These are phyloP conservation scores for Lepraria neglecta DNA, from an alignment of 495 filamentous ascomycete genomes.

Conservation along the genomic window DNA sequence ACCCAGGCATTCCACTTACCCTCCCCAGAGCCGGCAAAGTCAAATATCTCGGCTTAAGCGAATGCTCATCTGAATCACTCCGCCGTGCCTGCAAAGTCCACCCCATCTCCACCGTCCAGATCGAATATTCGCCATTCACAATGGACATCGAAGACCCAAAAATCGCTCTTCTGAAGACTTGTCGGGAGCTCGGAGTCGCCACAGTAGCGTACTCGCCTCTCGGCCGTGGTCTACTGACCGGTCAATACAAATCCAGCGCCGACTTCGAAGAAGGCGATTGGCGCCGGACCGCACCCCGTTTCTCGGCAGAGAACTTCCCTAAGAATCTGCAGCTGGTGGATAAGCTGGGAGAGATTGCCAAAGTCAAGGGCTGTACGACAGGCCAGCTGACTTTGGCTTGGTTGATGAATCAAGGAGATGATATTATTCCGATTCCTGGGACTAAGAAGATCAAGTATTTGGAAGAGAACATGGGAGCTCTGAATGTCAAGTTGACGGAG, in stretches of 20 bases:
- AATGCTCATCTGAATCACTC: slow-evolving; percentile 51
- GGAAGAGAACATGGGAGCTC: slow-evolving; percentile 49
- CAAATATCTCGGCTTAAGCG: slow-evolving; percentile 46
- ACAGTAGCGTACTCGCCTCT: slow-evolving; percentile 43
- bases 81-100: slow-evolving; percentile 52
- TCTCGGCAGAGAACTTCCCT: slow-evolving; percentile 43
- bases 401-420: slow-evolving; percentile 45
- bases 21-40: slow-evolving; percentile 47
- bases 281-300: slow-evolving; percentile 41
- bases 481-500: slow-evolving; percentile 42
- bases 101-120: slow-evolving; percentile 50
- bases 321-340: slow-evolving; percentile 41
- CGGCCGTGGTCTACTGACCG: slow-evolving; percentile 41
- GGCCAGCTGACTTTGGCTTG: slow-evolving; percentile 47
- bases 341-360: slow-evolving; percentile 37
- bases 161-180: slow-evolving; percentile 44
- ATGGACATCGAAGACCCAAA: slow-evolving; percentile 50
- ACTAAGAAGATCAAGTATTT: slow-evolving; percentile 48
- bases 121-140: slow-evolving; percentile 44
- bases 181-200: slow-evolving; percentile 40
- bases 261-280: slow-evolving; percentile 32
- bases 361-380: slow-evolving; percentile 40
- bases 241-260: slow-evolving; percentile 29
- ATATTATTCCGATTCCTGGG: slow-evolving; percentile 52
- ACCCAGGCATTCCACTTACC: slow-evolving; percentile 22